Evolutionary conservation across 1,284 basidiomycete species (phyloP), one percentile per base, ranked within the genome.

Genomic region (Leccinum griseonigrum): DNA sequence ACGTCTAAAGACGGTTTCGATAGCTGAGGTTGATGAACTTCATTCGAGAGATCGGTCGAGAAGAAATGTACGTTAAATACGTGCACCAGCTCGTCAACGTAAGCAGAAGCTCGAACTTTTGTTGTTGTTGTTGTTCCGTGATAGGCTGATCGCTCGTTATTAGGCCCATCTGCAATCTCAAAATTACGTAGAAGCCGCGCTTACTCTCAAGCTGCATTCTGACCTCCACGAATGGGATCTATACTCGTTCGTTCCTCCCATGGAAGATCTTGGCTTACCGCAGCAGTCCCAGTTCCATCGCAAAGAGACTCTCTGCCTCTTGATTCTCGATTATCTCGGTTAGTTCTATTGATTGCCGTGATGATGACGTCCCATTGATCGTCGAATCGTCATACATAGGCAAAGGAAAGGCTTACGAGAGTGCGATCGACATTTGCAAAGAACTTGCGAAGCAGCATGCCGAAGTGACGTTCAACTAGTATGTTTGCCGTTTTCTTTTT

Each of bases 381-480:
- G 43, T 46, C 43, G 10, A 46, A 67, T 58, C 28, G 56, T 54
- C 58, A 38, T 46, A 62, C 55, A 38, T 66, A 94, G 93, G 92
- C 58, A 94, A 95, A 75, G 97, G 96, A 2, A 95, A 97, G 71
- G 95, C 97, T 4, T 98, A 95, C 86, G 97, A 99, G 76, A 91
- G 86, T 59, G 95, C 95, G 2, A 87, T 97, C 57, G 92, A 94
- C 63, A 91, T 98, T 59, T 97, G 94, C 78, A 92, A 93, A 76
- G 95, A 97, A 68, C 78, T 97, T 11, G 88, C 88, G 11, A 83
- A 81, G 63, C 93, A 97, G 70, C 95, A 97, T 76, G 84, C 90
- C 9, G 87, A 87, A 70, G 82, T 92, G 38, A 95, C 94, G 2
- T 97, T 92, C 78, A 92, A 96, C 73, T 95, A 97, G 91, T 93